These are phyloP conservation scores for Tuber melanosporum DNA, from an alignment of 495 filamentous ascomycete genomes.

Conservation along the genomic window DNA sequence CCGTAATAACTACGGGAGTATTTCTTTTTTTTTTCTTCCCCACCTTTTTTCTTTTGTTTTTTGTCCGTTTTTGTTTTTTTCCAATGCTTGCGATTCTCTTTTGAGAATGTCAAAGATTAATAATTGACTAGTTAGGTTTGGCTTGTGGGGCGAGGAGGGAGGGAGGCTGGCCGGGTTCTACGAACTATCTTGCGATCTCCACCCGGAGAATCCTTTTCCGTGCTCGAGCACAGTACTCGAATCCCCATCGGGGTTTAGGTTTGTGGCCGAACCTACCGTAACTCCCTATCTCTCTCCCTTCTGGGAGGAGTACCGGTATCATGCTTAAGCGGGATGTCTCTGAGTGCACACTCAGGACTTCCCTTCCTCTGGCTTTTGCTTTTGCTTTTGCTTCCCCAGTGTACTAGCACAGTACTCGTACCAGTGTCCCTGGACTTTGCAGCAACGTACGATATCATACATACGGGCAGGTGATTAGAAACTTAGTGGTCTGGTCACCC, in stretches of 20 bases:
- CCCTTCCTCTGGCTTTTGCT: not conserved
- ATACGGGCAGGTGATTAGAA: not conserved
- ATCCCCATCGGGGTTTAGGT: not conserved
- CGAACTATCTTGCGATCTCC: not conserved
- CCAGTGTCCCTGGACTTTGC: not conserved
- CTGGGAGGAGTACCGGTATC: not conserved
- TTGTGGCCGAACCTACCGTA: not conserved
- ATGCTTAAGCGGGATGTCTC: not conserved
- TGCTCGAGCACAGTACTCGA: not conserved
- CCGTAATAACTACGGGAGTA: conserved; percentile 5
- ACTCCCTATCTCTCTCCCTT: no score
- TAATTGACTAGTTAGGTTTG: conserved; percentile 3
- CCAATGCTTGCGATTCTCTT: not conserved
- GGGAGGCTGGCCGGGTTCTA: not conserved
- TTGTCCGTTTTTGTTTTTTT: conserved; percentile 7
- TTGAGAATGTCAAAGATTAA: not conserved
- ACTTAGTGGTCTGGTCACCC: not conserved
- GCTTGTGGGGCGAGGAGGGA: not conserved
- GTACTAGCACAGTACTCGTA: not conserved
- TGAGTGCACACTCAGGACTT: not conserved
- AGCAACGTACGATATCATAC: not conserved
- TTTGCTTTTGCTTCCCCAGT: not conserved
- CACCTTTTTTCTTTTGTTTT: conserved; percentile 22
- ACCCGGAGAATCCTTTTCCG: not conserved
- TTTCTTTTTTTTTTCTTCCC: conserved; percentile 30